Evolutionary conservation across 2,329 filamentous ascomycete genomes (phyloP).

Genomic region (Venturia asperata): DNA sequence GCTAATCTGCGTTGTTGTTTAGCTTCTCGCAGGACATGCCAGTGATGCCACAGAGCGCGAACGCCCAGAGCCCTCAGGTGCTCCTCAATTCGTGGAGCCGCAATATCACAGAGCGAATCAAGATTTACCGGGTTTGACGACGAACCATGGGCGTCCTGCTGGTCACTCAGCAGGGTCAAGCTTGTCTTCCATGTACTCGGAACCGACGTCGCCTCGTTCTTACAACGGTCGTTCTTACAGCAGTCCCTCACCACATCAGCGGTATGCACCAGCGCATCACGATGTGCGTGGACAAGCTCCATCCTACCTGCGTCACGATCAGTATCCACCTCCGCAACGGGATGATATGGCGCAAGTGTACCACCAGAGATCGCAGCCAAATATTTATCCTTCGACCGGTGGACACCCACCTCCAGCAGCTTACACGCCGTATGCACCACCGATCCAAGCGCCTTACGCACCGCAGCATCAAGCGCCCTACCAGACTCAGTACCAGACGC

Average conservation of each 20-base stretch:
- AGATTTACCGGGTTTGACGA: not conserved
- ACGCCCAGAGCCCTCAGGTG: not conserved
- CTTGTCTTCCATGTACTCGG: conserved; percentile 11
- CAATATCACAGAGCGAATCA: not conserved
- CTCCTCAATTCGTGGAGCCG: not conserved
- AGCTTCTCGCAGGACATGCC: not conserved
- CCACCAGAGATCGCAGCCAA: not conserved
- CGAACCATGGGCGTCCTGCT: not conserved
- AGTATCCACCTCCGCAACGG: not conserved
- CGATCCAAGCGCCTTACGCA: not conserved
- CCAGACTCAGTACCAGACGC: not conserved
- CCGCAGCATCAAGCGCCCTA: not conserved
- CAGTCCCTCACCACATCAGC: not conserved
- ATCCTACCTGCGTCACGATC: not conserved
- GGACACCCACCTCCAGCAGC: not conserved
- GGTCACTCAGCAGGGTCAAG: conserved; percentile 15
- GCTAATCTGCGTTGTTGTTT: not conserved
- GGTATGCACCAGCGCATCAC: not conserved
- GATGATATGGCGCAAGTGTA: not conserved
- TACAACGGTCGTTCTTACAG: not conserved
- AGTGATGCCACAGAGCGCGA: not conserved
- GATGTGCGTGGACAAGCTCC: not conserved
- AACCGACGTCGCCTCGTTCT: conserved; percentile 12
- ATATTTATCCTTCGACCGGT: not conserved
- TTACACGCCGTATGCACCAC: not conserved